Evolutionary conservation across 208 protist species (phyloP).

Genomic region (Naegleria lovaniensis): DNA sequence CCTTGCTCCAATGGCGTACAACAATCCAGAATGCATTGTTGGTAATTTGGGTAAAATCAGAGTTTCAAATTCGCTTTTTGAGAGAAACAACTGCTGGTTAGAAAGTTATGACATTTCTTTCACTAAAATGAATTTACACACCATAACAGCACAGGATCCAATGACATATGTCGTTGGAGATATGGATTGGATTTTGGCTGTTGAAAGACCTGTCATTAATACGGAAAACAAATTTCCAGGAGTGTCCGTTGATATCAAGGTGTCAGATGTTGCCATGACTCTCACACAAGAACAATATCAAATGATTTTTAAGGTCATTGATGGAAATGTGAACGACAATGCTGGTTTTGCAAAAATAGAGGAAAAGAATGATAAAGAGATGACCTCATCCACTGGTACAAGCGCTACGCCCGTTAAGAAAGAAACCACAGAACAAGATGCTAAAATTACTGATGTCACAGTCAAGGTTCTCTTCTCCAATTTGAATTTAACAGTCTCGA

Average conservation of each 20-base stretch:
- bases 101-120: background rate
- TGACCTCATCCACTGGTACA: background rate
- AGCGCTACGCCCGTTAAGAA: background rate
- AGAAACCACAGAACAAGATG: background rate
- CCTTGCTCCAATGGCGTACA: background rate
- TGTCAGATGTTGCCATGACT: background rate
- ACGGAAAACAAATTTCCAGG: background rate
- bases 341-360: background rate
- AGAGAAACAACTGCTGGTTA: background rate
- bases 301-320: slow-evolving; percentile 13
- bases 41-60: slow-evolving; percentile 1
- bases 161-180: background rate
- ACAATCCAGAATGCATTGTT: background rate
- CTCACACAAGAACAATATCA: slow-evolving; percentile 23
- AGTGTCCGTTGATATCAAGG: background rate
- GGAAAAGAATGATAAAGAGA: background rate
- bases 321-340: slow-evolving; percentile 7
- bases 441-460: background rate
- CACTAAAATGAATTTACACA: slow-evolving; percentile 7
- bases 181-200: slow-evolving; percentile 3
- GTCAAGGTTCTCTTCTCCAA: background rate
- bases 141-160: background rate
- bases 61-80: background rate
- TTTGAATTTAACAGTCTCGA: background rate
- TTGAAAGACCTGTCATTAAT: background rate